Percentiles rank a stretch among this genome's conserved stretches.
Conservation (phyloP, 2,329 filamentous ascomycete species). For the Colletotrichum karsti region DNA sequence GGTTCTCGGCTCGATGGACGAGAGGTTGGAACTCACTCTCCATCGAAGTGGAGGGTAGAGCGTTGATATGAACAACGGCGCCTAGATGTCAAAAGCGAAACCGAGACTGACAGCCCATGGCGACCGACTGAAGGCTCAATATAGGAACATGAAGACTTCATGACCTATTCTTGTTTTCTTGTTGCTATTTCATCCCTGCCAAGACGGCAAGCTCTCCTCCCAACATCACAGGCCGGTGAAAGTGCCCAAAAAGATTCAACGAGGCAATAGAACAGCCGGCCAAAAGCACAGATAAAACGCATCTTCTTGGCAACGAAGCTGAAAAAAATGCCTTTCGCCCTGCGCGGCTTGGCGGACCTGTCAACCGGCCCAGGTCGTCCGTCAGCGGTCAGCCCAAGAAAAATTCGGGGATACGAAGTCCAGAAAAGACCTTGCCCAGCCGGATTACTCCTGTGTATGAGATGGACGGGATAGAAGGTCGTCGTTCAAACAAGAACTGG, state of each 20-base stretch:
- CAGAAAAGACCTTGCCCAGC: neutral
- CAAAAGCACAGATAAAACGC: conserved; percentile 2
- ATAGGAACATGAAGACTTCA: neutral
- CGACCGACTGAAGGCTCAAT: neutral
- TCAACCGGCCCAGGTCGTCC: neutral
- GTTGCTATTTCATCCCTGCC: neutral
- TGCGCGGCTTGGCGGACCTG: conserved; percentile 3
- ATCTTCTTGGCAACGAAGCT: conserved; percentile 6
- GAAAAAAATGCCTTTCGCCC: neutral
- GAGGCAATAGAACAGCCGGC: neutral
- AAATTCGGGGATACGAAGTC: neutral
- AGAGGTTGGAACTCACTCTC: neutral
- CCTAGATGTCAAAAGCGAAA: neutral
- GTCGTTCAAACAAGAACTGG: neutral
- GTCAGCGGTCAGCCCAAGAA: neutral
- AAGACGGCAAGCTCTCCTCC: neutral
- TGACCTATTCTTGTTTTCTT: neutral
- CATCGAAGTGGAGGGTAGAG: neutral
- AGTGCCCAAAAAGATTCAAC: neutral
- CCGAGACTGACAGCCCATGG: neutral
- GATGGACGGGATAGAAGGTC: conserved; percentile 4
- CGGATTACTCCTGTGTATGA: conserved; percentile 3
- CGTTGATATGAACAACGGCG: neutral
- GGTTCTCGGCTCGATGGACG: neutral
- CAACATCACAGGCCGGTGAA: neutral